phyloP scores from a whole-genome alignment of 1,139 yeast species.

The Petasospora rhodanensis region DNA sequence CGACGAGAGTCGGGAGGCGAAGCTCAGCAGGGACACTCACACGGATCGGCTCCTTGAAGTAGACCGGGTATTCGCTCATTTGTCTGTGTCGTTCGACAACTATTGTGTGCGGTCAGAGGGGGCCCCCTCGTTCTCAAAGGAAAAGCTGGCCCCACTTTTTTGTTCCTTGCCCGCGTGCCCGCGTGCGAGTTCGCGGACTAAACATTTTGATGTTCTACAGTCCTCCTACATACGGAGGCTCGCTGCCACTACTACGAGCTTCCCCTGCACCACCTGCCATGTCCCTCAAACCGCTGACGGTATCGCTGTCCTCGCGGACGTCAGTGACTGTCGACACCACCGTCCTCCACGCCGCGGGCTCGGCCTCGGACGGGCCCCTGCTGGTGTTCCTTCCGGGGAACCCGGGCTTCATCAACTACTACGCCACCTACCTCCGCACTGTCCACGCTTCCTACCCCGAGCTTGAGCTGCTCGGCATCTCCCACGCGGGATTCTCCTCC shows the following conservation, averaged over 20 bases:
- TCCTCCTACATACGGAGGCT: not conserved
- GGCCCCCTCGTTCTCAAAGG: not conserved
- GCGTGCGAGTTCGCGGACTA: too few relatives aligned
- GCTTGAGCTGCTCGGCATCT: conserved; percentile 47
- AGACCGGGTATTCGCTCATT: conserved; percentile 42
- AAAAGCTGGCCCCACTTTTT: not conserved
- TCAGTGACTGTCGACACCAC: conserved; percentile 10
- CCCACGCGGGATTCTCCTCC: conserved; percentile 37
- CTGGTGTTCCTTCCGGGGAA: conserved; percentile 63
- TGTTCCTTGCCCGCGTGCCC: too few relatives aligned
- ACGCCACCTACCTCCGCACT: conserved; percentile 43
- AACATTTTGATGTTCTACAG: too few relatives aligned
- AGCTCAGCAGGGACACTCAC: conserved; percentile 41
- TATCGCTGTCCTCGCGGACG: not conserved
- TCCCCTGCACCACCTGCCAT: not conserved
- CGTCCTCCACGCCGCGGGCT: conserved; percentile 12
- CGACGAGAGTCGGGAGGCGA: too few relatives aligned
- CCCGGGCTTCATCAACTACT: conserved; percentile 61
- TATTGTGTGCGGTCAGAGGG: not conserved
- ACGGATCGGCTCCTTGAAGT: conserved; percentile 59
- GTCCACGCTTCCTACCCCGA: conserved; percentile 35
- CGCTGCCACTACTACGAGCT: not conserved
- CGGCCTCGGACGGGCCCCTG: conserved; percentile 28
- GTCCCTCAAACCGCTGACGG: conserved; percentile 5
- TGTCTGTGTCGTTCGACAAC: not conserved